phyloP scores from a whole-genome alignment of 805 yeast genomes.

The Nakazawaea pomicola region DNA sequence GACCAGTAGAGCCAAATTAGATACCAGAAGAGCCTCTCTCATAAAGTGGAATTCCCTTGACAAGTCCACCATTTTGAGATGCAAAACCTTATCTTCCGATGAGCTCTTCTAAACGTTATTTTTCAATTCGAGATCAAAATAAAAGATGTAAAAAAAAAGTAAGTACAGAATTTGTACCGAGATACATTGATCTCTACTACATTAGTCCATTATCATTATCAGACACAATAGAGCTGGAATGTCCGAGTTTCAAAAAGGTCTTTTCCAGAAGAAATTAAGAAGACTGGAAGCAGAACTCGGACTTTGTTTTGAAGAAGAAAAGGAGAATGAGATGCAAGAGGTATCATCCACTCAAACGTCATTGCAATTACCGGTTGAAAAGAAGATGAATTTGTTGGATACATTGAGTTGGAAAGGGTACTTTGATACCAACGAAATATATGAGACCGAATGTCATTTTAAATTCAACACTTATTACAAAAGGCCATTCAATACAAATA shows the following conservation, averaged over 20 bases:
- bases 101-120: background rate
- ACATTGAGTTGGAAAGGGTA: constrained; percentile 26
- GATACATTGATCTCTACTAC: too few relatives aligned
- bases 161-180: too few relatives aligned
- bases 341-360: too few relatives aligned
- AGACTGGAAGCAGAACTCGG: constrained; percentile 20
- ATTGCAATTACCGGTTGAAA: too few relatives aligned
- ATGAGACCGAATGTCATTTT: constrained; percentile 20
- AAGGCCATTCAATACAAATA: constrained; percentile 35
- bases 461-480: constrained; percentile 52
- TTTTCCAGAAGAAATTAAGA: constrained; percentile 21
- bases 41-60: constrained; percentile 33
- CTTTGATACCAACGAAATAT: constrained; percentile 23
- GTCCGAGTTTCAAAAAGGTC: constrained; percentile 18
- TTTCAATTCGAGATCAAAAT: too few relatives aligned
- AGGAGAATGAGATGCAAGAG: too few relatives aligned
- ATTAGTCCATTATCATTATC: too few relatives aligned
- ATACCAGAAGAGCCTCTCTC: constrained; percentile 50
- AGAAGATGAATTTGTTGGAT: too few relatives aligned
- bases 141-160: too few relatives aligned
- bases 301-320: constrained; percentile 13
- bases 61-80: constrained; percentile 4
- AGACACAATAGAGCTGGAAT: background rate
- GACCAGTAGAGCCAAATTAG: constrained; percentile 56
- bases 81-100: background rate